Percentiles rank a stretch among this genome's conserved stretches.
Evolutionary conservation across 225 moss, liverwort and hornwort genomes (phyloP).

Genomic region (Straminergon stramineum): DNA sequence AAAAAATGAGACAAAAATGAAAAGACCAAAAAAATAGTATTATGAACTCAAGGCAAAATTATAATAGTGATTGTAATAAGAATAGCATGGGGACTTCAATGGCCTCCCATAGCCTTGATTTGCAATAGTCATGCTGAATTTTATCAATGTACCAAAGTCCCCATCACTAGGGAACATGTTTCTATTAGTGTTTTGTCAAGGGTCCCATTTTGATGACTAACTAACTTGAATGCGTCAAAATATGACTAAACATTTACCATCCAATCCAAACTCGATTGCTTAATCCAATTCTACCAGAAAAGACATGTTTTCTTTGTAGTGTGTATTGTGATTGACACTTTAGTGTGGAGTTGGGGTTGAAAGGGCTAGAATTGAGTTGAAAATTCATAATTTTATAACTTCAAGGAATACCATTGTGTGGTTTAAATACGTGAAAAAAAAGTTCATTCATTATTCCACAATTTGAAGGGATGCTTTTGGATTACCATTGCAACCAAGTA

Average conservation of each 20-base stretch:
- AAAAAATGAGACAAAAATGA: neutral
- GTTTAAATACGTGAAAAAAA: neutral
- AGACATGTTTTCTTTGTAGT: neutral
- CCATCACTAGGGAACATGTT: neutral
- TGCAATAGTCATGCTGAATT: neutral
- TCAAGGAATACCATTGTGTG: no score
- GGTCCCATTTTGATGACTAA: neutral
- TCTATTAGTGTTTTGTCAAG: rapidly evolving
- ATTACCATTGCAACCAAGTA: neutral
- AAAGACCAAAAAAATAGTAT: no score
- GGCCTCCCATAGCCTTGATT: neutral
- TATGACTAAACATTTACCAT: neutral
- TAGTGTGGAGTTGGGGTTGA: no score
- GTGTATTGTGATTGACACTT: neutral
- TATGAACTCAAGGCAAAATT: neutral
- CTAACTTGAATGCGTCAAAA: neutral
- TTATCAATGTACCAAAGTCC: neutral
- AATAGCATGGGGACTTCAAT: neutral
- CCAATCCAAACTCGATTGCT: neutral
- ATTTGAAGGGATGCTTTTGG: neutral
- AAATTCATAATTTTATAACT: no score
- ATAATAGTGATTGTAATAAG: neutral
- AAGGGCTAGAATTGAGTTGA: no score
- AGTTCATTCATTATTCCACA: neutral
- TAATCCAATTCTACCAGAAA: neutral